Conservation (phyloP, 2,329 filamentous ascomycete species). For the Aspergillus viridinutans region DNA sequence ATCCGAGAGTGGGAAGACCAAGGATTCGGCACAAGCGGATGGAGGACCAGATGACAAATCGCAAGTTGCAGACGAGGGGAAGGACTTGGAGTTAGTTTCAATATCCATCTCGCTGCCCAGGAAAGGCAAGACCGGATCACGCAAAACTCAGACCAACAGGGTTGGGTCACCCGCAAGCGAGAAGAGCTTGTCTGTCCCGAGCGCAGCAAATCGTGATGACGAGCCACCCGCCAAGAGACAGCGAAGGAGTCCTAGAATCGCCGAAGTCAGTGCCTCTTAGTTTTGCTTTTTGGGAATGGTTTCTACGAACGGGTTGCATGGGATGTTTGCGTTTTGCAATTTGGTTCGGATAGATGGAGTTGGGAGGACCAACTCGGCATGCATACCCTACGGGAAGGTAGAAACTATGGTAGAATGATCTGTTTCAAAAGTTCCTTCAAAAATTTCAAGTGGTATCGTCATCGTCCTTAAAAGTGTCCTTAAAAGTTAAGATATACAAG, state of each 20-base stretch:
- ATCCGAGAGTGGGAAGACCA: slow-evolving; percentile 8
- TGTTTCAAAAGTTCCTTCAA: not conserved
- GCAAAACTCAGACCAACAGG: not conserved
- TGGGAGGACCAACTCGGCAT: not conserved
- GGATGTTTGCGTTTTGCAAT: not conserved
- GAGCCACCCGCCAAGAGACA: slow-evolving; percentile 35
- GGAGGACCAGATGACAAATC: not conserved
- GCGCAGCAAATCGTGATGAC: slow-evolving; percentile 16
- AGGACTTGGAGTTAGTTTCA: slow-evolving; percentile 25
- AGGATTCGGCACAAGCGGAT: not conserved
- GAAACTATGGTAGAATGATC: not conserved
- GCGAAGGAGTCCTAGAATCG: slow-evolving; percentile 25
- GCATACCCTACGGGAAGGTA: not conserved
- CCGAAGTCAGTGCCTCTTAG: not conserved
- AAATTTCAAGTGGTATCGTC: slow-evolving; percentile 24
- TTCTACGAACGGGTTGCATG: not conserved
- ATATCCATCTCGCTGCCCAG: slow-evolving; percentile 30
- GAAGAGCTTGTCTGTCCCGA: slow-evolving; percentile 18
- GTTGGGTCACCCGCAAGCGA: slow-evolving; percentile 8
- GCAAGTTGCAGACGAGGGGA: slow-evolving; percentile 11
- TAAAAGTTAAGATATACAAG: slow-evolving; percentile 8
- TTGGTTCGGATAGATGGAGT: not conserved
- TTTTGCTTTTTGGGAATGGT: not conserved
- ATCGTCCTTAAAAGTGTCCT: slow-evolving; percentile 6
- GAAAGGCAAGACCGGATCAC: slow-evolving; percentile 9